A percentile compares a stretch with the other conserved stretches of the same genome.
Evolutionary conservation across 2,329 filamentous ascomycete genomes (phyloP).

Genomic region (Penicillium aurantiogriseum): DNA sequence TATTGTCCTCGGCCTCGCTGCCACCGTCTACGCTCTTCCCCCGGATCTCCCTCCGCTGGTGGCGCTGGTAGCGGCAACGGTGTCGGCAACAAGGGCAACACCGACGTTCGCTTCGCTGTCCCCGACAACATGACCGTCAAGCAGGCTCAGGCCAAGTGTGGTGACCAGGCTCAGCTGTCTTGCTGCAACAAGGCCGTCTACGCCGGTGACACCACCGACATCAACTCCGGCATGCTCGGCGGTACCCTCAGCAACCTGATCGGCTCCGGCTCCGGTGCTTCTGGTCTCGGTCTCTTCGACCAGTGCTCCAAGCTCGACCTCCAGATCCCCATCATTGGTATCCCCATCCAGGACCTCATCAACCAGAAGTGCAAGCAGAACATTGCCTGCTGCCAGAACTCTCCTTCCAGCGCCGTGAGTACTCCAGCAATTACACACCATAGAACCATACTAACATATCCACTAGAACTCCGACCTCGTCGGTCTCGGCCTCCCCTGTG

Average conservation of each 20-base stretch:
- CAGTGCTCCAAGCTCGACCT: constrained; percentile 43
- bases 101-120: constrained; percentile 35
- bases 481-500: constrained; percentile 38
- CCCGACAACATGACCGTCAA: constrained; percentile 34
- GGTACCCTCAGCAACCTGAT: constrained; percentile 37
- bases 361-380: constrained; percentile 43
- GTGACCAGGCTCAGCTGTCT: constrained; percentile 39
- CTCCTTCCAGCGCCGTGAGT: constrained; percentile 33
- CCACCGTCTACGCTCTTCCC: constrained; percentile 34
- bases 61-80: constrained; percentile 27
- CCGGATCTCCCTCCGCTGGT: constrained; percentile 18
- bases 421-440: rapidly evolving
- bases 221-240: constrained; percentile 33
- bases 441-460: constrained; percentile 3
- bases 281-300: constrained; percentile 41
- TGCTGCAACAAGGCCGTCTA: constrained; percentile 43
- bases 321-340: constrained; percentile 28
- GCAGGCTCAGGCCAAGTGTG: constrained; percentile 41
- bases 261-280: constrained; percentile 33
- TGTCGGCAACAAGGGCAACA: constrained; percentile 34
- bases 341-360: constrained; percentile 34
- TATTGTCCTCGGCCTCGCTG: constrained; percentile 36
- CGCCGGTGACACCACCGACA: constrained; percentile 35
- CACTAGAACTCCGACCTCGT: constrained; percentile 34
- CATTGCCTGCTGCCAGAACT: constrained; percentile 43